A percentile compares a stretch with the other conserved stretches of the same genome.
Conservation (phyloP, 2,329 filamentous ascomycete species). For the Claviceps arundinis region DNA sequence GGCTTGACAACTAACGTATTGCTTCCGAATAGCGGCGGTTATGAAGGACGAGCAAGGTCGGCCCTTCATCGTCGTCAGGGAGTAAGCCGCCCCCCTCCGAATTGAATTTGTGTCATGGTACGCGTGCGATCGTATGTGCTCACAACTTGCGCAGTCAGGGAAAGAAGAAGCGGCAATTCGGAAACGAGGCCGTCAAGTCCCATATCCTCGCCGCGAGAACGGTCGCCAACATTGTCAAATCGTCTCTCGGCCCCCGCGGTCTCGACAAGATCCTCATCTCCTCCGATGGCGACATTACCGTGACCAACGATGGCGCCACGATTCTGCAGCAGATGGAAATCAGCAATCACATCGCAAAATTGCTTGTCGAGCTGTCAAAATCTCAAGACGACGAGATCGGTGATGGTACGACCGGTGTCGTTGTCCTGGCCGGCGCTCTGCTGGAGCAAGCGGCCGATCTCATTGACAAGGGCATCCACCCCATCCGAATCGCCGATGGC, state of each 20-base stretch:
- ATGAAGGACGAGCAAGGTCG: conserved; percentile 96
- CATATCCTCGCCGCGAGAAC: conserved; percentile 95
- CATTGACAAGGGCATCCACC: conserved; percentile 99
- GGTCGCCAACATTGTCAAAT: conserved; percentile 94
- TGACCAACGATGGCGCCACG: conserved; percentile 97
- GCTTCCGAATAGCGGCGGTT: conserved; percentile 42
- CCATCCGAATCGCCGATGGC: conserved; percentile 94
- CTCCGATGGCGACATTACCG: conserved; percentile 95
- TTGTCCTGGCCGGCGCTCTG: conserved; percentile 86
- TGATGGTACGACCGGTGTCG: conserved; percentile 94
- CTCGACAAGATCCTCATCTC: conserved; percentile 99
- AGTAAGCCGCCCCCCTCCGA: conserved; percentile 45
- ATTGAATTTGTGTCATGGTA: too few relatives aligned
- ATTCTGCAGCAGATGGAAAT: conserved; percentile 99
- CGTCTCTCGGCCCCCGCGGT: conserved; percentile 85
- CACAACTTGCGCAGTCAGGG: conserved; percentile 54
- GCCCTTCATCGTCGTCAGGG: conserved; percentile 95
- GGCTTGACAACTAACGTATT: conserved; percentile 7
- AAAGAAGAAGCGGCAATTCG: conserved; percentile 93
- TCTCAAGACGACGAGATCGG: conserved; percentile 99
- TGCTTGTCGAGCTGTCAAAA: conserved; percentile 92
- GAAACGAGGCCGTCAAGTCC: conserved; percentile 93
- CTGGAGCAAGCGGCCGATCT: conserved; percentile 94
- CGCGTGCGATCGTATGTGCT: conserved; percentile 5
- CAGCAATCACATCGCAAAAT: conserved; percentile 93